These are phyloP conservation scores for Sanghuangporus sanghuang DNA, from an alignment of 1,284 basidiomycete genomes.

Conservation along the genomic window DNA sequence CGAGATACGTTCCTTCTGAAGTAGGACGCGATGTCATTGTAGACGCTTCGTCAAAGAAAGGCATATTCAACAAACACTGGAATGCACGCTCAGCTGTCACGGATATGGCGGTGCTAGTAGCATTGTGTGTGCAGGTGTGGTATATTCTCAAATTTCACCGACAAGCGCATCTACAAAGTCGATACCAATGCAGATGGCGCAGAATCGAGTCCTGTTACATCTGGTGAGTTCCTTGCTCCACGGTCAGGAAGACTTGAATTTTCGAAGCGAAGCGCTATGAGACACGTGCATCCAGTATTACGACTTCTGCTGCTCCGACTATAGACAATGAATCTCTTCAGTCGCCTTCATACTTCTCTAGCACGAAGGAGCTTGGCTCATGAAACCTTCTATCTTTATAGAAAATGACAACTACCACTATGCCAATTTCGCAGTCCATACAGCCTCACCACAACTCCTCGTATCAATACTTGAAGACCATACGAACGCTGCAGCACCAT, in stretches of 20 bases:
- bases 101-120: conserved; percentile 56
- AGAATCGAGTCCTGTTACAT: conserved; percentile 52
- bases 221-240: conserved; percentile 37
- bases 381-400: conserved; percentile 20
- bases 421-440: conserved; percentile 48
- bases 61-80: conserved; percentile 47
- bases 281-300: neutral
- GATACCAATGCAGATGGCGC: conserved; percentile 22
- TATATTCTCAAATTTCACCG: conserved; percentile 55
- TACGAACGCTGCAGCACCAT: conserved; percentile 45
- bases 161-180: conserved; percentile 45
- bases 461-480: conserved; percentile 57
- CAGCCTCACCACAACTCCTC: conserved; percentile 20
- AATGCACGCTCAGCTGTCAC: conserved; percentile 56
- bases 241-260: neutral
- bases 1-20: conserved; percentile 58
- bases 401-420: conserved; percentile 51
- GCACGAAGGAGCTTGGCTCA: no score
- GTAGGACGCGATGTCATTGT: conserved; percentile 54
- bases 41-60: conserved; percentile 38
- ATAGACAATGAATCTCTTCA: no score
- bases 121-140: conserved; percentile 39
- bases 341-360: neutral
- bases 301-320: no score
- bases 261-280: neutral